Evolutionary conservation across 2,329 filamentous ascomycete genomes (phyloP), one percentile per base, ranked within the genome.

Genomic region (Claviceps spartinae): DNA sequence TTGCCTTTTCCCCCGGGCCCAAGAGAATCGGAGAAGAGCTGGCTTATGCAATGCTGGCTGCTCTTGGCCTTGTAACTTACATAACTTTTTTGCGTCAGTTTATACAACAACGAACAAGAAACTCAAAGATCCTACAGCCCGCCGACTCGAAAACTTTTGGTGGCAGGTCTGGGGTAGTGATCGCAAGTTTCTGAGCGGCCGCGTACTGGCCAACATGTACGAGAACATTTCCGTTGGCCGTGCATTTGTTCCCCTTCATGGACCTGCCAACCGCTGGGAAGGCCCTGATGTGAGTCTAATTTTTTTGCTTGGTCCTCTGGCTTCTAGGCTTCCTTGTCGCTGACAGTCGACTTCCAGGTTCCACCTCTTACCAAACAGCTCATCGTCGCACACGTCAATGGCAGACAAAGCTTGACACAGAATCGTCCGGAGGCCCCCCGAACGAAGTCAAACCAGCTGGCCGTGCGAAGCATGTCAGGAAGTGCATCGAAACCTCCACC

Each of bases 101-200:
- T 83, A 82, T 58, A 79, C 79, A 11, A 79, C 73, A 34, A 82
- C 77, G 16, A 75, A 76, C 55, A 75, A 77, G 59, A 73, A 73
- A 57, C 70, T 82, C 36, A 70, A 74, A 54, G 79, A 83, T 58
- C 79, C 79, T n/a, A 82, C 78, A 3, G 78, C 79, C 30, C 75
- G 75, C 54, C 77, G 80, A 18, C 66, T 82, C 20, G 79, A 83
- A 60, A 79, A 82, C 59, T 81, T 82, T 57, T 83, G 79, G 79
- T 82, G 78, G 75, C 79, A 82, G 59, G 77, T 83, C 51, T 78
- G 78, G 72, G 78, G 79, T 37, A 82, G 80, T 57, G 68, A 80
- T 56, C 69, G 74, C 30, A 71, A 74, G 37, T 62, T 71, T 50
- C 67, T 82, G 47, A 74, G 76, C 47, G 79, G 76, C 41, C 68